Evolutionary conservation across 1,139 yeast genomes (phyloP), one percentile per base, ranked within the genome.

Genomic region (Saccharomyces hybrid): DNA sequence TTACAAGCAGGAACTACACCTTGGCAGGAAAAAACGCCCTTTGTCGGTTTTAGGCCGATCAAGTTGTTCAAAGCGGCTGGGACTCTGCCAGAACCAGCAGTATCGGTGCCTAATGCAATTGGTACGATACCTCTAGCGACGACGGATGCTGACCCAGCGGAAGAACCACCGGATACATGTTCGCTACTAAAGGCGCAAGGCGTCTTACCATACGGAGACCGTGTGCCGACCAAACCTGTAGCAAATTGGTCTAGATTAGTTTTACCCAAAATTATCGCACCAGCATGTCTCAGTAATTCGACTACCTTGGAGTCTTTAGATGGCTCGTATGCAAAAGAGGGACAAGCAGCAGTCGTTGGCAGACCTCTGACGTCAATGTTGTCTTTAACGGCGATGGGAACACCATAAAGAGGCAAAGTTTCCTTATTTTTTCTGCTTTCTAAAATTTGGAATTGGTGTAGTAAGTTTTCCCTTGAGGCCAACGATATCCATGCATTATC

Each of bases 1-100:
- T 86, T 88, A 73, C 98, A 91, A 14, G 98, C 98, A n/a, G 98
- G 98, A 5, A 93, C 95, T 27, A 93, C 96, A 54, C 98, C 98
- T 8, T 76, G 70, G 57, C 95, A 83, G 9, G 96, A 86, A 62
- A 91, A 83, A 0, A 83, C 82, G 48, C 98, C 99, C 59, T 84
- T 83, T 2, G 97, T 84, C 34, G 99, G 98, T 70, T 93, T 93
- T 58, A 93, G 78, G 13, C 98, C 98, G 60, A 93, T 79, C 63
- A 93, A 73, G 70, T 91, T 91, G 77, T 93, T 93, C 62, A 91
- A 78, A 25, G 90, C 93, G n/a, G 98, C 98, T 27, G 99, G 99
- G 31, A 93, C 98, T 66, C 98, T 80, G 50, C 97, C 97, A 11
- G 96, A 88, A 26, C 99, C 99, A n/a, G 98, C 98, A 47, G 99